These are phyloP conservation scores for Monosporascus sp. DNA, from an alignment of 2,329 filamentous ascomycete species.

Conservation along the genomic window DNA sequence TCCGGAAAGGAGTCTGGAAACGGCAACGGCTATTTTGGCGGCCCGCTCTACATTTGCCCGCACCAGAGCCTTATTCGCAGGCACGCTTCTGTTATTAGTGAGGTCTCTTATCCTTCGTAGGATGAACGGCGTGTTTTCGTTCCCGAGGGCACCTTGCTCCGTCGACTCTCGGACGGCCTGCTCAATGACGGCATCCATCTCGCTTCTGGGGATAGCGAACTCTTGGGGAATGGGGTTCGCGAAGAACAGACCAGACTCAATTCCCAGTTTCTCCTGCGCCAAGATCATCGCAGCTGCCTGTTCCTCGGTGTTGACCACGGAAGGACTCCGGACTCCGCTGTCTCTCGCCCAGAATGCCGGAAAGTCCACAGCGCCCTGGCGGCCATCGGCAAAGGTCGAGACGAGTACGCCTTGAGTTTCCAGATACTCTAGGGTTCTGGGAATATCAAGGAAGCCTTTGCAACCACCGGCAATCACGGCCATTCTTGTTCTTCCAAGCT, in stretches of 20 bases:
- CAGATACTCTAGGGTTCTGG: slow-evolving; percentile 74
- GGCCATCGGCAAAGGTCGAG: slow-evolving; percentile 82
- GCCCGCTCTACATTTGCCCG: slow-evolving; percentile 49
- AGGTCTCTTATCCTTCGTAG: slow-evolving; percentile 74
- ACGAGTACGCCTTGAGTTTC: slow-evolving; percentile 74
- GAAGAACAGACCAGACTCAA: slow-evolving; percentile 78
- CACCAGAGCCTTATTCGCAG: slow-evolving; percentile 65
- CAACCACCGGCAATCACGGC: slow-evolving; percentile 86
- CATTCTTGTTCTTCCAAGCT: slow-evolving; percentile 83
- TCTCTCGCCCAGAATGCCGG: slow-evolving; percentile 91
- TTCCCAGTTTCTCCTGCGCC: slow-evolving; percentile 65
- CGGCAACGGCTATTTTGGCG: slow-evolving; percentile 48
- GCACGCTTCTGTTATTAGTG: slow-evolving; percentile 64
- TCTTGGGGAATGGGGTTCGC: slow-evolving; percentile 80
- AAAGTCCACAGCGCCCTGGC: slow-evolving; percentile 69
- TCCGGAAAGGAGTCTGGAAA: slow-evolving; percentile 39
- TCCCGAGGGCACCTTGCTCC: slow-evolving; percentile 63
- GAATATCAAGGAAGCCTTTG: slow-evolving; percentile 94
- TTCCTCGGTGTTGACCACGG: slow-evolving; percentile 65
- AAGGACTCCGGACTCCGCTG: slow-evolving; percentile 75
- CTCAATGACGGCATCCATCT: slow-evolving; percentile 67
- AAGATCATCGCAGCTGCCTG: slow-evolving; percentile 88
- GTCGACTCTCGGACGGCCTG: slow-evolving; percentile 61
- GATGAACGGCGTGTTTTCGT: slow-evolving; percentile 79
- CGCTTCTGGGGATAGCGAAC: slow-evolving; percentile 60